Evolutionary conservation across 2,329 filamentous ascomycete species (phyloP).

Genomic region (Ophiosphaerella narmari): DNA sequence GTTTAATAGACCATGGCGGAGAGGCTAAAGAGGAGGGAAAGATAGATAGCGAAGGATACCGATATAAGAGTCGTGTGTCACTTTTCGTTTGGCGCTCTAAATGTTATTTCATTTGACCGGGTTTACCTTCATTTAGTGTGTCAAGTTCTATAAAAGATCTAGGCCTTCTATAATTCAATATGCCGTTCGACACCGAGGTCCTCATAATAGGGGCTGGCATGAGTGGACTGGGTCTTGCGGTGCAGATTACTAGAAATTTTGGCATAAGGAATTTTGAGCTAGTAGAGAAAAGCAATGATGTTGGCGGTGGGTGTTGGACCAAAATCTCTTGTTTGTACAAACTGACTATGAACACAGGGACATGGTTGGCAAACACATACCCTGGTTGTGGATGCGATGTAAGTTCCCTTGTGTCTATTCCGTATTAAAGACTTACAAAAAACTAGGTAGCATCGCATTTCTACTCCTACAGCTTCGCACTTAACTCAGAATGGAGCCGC

Average conservation of each 20-base stretch:
- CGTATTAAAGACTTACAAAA: background rate
- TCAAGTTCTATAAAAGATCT: background rate
- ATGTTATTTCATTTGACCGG: background rate
- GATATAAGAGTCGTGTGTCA: too few relatives aligned
- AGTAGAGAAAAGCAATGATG: conserved; percentile 50
- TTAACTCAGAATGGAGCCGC: conserved; percentile 63
- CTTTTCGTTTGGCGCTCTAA: too few relatives aligned
- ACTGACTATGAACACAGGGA: conserved; percentile 8
- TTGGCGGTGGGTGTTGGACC: conserved; percentile 18
- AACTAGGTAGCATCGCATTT: conserved; percentile 53
- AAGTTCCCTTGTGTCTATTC: background rate
- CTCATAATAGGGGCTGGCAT: conserved; percentile 58
- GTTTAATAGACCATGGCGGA: background rate
- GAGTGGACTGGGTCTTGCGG: conserved; percentile 53
- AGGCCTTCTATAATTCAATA: conserved; percentile 1
- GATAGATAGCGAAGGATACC: too few relatives aligned
- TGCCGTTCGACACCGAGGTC: conserved; percentile 51
- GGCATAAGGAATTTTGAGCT: conserved; percentile 48
- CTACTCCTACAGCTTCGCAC: conserved; percentile 66
- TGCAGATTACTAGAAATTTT: conserved; percentile 51
- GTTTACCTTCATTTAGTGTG: background rate
- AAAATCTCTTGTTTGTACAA: too few relatives aligned
- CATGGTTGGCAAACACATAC: conserved; percentile 41
- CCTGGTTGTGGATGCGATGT: conserved; percentile 44
- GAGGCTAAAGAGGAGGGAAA: too few relatives aligned